Evolutionary conservation across 73 alveolate species (phyloP).

Genomic region (Paramecium bursaria): DNA sequence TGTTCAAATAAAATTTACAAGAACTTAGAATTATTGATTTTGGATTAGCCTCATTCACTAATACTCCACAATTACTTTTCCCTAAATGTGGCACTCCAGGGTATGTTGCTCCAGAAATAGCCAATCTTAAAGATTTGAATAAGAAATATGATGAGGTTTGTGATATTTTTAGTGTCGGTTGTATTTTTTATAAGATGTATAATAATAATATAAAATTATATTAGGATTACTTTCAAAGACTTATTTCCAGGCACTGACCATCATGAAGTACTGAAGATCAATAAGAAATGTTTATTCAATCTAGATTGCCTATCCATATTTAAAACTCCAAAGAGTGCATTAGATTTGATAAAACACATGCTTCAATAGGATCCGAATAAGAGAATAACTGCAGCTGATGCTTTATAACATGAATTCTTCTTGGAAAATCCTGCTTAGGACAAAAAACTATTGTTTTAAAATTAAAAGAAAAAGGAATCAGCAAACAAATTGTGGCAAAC

Average conservation of each 20-base stretch:
- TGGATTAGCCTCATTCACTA: slow-evolving; percentile 66
- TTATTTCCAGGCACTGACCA: slow-evolving; percentile 43
- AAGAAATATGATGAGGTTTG: slow-evolving; percentile 59
- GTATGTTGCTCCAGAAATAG: slow-evolving; percentile 86
- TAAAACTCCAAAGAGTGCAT: slow-evolving; percentile 35
- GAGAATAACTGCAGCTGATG: slow-evolving; percentile 86
- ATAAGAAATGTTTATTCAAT: slow-evolving; percentile 24
- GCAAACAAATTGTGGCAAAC: slow-evolving; percentile 31
- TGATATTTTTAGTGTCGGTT: slow-evolving; percentile 71
- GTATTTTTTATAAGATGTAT: slow-evolving; percentile 66
- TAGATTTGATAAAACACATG: slow-evolving; percentile 75
- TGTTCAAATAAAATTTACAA: slow-evolving; percentile 70
- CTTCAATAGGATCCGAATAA: slow-evolving; percentile 77
- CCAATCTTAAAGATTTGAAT: slow-evolving; percentile 61
- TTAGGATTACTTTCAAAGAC: slow-evolving; percentile 20
- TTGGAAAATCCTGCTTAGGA: slow-evolving; percentile 11
- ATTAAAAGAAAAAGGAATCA: slow-evolving; percentile 5
- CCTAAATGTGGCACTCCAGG: slow-evolving; percentile 83
- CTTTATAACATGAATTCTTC: slow-evolving; percentile 76
- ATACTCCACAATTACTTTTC: slow-evolving; percentile 38
- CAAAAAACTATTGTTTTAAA: neutral
- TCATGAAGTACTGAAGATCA: slow-evolving; percentile 23
- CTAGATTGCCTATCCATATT: slow-evolving; percentile 3
- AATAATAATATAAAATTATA: neutral
- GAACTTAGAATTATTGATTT: slow-evolving; percentile 65